Base-by-base conservation (phyloP, 306 rosid genomes). In the Sicyos baderoa region DNA sequence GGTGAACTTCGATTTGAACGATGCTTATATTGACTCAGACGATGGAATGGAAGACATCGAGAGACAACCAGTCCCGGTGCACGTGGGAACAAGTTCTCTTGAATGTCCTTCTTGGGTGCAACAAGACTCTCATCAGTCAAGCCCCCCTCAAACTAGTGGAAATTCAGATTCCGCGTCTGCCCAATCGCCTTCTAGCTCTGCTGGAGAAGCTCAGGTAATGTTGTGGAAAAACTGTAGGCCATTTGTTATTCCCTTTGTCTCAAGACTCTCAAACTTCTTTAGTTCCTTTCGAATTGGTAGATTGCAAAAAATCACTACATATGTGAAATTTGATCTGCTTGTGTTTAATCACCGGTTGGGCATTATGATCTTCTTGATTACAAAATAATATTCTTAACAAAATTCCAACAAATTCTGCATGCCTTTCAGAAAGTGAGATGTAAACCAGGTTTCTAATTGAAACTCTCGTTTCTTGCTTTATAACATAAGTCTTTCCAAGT, bases 131-230 rank as follows among this genome's bases (percentile, higher is more conserved):
- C 97, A 84, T 73, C 95, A 89, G 77, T 91, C 96, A 65, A 91
- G 97, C 76, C 97, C 96, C 47, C 96, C 97, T 77, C 97, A 89
- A 81, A 84, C 94, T 63, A 91, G 96, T 82, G 84, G 96, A 76
- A 85, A 87, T 77, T 91, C 97, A 71, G 96, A 89, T 82, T 91
- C 96, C 76, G 93, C 87, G 29, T 91, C 91, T 81, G 88, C 95
- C 9, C 97, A 80, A 74, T 91, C 97, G 64, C 97, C 96, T 69
- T 80, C 96, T 74, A 89, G 97, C 79, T 91, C 91, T 47, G 86
- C 84, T 75, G 97, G 97, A 80, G 97, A 91, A 80, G 83, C 95
- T 67, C 97, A 85, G 96, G 97, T 91, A 74, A 71, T 76, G 40
- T 59, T 67, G 5, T 67, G 45, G 45, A 48, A 48, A 51, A 57